Evolutionary conservation across 2,329 filamentous ascomycete genomes (phyloP).

Genomic region (Sclerotinia sclerotiorum): DNA sequence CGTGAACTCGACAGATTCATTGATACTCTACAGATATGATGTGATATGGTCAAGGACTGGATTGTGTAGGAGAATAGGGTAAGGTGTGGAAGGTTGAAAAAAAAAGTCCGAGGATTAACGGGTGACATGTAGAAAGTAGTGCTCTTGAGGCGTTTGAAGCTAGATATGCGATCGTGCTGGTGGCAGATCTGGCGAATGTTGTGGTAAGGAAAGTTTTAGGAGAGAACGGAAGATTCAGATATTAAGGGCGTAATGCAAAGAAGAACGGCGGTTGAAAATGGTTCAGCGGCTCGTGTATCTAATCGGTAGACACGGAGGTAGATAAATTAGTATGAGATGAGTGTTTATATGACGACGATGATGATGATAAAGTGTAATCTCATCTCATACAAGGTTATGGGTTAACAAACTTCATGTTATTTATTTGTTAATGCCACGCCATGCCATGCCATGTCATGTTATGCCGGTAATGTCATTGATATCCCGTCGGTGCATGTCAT

Average conservation of each 20-base stretch:
- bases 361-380: background rate
- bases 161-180: conserved; percentile 18
- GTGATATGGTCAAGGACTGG: background rate
- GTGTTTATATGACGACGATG: background rate
- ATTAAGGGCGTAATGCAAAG: conserved; percentile 12
- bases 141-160: conserved; percentile 12
- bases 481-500: background rate
- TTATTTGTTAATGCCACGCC: background rate
- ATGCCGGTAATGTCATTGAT: conserved; percentile 4
- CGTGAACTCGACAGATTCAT: background rate
- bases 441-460: background rate
- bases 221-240: conserved; percentile 11
- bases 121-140: background rate
- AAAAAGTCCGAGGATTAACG: conserved; percentile 7
- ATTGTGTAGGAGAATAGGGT: background rate
- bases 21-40: background rate
- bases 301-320: background rate
- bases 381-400: background rate
- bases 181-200: conserved; percentile 20
- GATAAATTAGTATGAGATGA: background rate
- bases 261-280: conserved; percentile 11
- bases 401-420: background rate
- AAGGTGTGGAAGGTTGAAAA: background rate
- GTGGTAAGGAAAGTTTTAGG: conserved; percentile 3
- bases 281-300: conserved; percentile 20